These are phyloP conservation scores for Lentinus brumalis DNA, from an alignment of 768 basidiomycete species.

Conservation along the genomic window DNA sequence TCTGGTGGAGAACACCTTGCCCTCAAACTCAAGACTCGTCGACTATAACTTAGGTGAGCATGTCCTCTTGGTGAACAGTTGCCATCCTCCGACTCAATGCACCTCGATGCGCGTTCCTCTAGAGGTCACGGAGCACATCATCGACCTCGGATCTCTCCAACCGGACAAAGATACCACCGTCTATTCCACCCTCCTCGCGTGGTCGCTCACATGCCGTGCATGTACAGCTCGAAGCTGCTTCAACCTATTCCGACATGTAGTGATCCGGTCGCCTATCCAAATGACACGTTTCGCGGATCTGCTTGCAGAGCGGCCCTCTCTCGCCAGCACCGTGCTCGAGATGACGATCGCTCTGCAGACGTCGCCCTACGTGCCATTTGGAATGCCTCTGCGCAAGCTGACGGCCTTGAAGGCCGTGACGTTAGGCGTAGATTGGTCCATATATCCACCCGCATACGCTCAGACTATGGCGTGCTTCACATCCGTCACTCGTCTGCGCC, in stretches of 20 bases:
- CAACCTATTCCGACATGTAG: slow-evolving; percentile 4
- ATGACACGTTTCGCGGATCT: not conserved
- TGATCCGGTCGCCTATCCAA: not conserved
- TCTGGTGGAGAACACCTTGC: no score
- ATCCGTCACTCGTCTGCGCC: not conserved
- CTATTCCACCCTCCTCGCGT: not conserved
- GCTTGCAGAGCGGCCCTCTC: not conserved
- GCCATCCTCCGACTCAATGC: not conserved
- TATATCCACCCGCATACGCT: not conserved
- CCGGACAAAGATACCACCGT: not conserved
- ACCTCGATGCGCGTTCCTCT: not conserved
- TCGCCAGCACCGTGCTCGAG: not conserved
- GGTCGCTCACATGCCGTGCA: not conserved
- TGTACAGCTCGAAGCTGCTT: not conserved
- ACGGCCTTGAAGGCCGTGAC: not conserved
- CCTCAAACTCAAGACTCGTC: no score
- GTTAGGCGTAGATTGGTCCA: not conserved
- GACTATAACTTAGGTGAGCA: not conserved
- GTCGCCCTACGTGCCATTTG: not conserved
- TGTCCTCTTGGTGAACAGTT: not conserved
- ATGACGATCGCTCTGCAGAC: not conserved
- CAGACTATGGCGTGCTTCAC: not conserved
- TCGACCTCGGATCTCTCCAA: not conserved
- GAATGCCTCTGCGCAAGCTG: not conserved
- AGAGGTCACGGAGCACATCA: slow-evolving; percentile 2